phyloP scores from a whole-genome alignment of 371 early-diverging fungal species.

The Mucor piriformis region DNA sequence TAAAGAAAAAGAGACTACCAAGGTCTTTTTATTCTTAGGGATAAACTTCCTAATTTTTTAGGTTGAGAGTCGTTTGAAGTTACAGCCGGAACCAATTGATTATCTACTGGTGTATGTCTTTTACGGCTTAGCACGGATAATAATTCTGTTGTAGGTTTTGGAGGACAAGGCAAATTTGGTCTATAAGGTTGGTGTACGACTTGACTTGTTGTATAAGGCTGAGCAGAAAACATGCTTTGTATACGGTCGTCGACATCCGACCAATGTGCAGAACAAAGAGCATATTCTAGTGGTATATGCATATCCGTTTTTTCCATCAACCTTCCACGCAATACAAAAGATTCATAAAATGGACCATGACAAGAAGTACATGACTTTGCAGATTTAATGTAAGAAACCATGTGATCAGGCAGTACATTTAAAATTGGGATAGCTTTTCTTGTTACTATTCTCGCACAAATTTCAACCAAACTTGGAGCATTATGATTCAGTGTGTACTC shows the following conservation, averaged over 20 bases:
- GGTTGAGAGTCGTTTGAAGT: too few species aligned
- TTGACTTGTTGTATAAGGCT: slow-evolving; percentile 2
- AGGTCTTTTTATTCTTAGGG: too few species aligned
- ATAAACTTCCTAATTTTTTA: too few species aligned
- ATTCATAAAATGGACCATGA: slow-evolving; percentile 80
- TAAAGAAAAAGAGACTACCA: too few species aligned
- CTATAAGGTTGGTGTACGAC: slow-evolving; percentile 9
- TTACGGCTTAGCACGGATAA: background rate
- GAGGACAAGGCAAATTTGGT: slow-evolving; percentile 12
- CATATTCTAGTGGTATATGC: slow-evolving; percentile 32
- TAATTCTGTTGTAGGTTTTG: background rate
- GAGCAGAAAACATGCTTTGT: slow-evolving; percentile 22
- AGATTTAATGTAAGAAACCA: slow-evolving; percentile 65
- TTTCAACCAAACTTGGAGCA: slow-evolving; percentile 65
- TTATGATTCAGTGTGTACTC: slow-evolving; percentile 26
- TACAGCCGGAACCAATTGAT: background rate
- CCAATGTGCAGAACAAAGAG: slow-evolving; percentile 41
- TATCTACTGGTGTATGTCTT: background rate
- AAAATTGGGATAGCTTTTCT: slow-evolving; percentile 59
- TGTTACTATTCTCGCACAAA: slow-evolving; percentile 72
- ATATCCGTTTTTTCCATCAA: slow-evolving; percentile 64
- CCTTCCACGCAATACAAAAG: slow-evolving; percentile 55
- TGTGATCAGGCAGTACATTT: slow-evolving; percentile 40
- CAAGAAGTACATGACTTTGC: slow-evolving; percentile 79
- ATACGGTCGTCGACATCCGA: slow-evolving; percentile 29